Conservation (phyloP, 169 alveolate genomes). For the Cryptosporidium viatorum region DNA sequence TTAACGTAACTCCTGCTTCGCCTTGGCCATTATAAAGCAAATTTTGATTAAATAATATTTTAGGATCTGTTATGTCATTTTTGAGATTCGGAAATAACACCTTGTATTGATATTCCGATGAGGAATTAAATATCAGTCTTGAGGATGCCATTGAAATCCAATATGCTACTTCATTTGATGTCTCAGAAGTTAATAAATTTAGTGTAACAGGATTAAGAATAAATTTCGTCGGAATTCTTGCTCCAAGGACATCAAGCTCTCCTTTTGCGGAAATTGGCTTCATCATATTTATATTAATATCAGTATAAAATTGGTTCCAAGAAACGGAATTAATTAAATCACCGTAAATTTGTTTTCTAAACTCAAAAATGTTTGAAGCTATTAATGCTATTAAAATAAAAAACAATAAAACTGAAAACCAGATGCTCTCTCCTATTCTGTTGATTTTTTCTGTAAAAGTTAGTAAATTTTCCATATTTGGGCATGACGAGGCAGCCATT, state of each 20-base stretch:
- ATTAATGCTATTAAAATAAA: conserved; percentile 13
- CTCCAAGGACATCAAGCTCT: neutral
- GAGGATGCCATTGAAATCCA: conserved; percentile 41
- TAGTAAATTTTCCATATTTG: conserved; percentile 65
- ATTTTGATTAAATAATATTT: conserved; percentile 31
- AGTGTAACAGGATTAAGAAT: neutral
- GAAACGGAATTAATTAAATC: conserved; percentile 15
- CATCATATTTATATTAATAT: conserved; percentile 14
- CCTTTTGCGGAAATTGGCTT: conserved; percentile 25
- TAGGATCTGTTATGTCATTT: neutral
- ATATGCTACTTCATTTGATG: conserved; percentile 28
- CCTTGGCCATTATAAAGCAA: neutral
- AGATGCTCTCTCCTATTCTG: conserved; percentile 43
- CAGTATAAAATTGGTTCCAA: conserved; percentile 43
- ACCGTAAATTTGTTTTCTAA: conserved; percentile 1
- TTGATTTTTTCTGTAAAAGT: conserved; percentile 67
- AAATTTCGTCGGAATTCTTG: neutral
- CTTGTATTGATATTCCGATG: conserved; percentile 23
- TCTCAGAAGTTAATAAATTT: conserved; percentile 11
- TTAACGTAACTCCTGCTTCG: conserved; percentile 9
- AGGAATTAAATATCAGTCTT: conserved; percentile 13
- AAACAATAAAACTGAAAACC: conserved; percentile 29
- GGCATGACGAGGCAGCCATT: conserved; percentile 57
- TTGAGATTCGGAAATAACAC: conserved; percentile 22
- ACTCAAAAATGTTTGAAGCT: conserved; percentile 9